These are phyloP conservation scores for Metschnikowia anglica DNA, from an alignment of 805 yeast species.

Conservation along the genomic window DNA sequence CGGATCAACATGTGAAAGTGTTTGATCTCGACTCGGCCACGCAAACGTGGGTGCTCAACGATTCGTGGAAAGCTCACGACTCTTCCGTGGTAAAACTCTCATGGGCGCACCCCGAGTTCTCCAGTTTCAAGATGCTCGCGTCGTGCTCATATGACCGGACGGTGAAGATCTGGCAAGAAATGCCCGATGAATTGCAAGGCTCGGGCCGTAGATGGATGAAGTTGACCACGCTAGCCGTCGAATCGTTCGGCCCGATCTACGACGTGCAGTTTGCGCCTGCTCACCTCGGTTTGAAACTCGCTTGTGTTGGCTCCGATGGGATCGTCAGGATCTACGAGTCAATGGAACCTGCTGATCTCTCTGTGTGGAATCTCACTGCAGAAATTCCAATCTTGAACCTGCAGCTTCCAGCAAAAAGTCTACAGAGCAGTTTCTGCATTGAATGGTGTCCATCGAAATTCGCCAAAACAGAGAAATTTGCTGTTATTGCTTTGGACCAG, in stretches of 20 bases:
- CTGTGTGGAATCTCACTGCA: constrained; percentile 74
- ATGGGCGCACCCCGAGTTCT: constrained; percentile 93
- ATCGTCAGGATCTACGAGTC: constrained; percentile 82
- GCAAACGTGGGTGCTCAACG: constrained; percentile 79
- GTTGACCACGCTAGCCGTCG: constrained; percentile 70
- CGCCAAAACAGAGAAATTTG: constrained; percentile 68
- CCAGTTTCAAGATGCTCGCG: constrained; percentile 73
- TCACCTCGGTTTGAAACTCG: constrained; percentile 76
- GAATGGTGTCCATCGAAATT: constrained; percentile 92
- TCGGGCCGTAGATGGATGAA: constrained; percentile 84
- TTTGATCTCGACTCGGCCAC: constrained; percentile 70
- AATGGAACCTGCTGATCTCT: constrained; percentile 82
- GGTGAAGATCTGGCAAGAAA: constrained; percentile 88
- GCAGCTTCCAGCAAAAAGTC: constrained; percentile 70
- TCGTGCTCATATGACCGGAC: constrained; percentile 90
- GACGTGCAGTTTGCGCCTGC: constrained; percentile 88
- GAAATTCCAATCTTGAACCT: constrained; percentile 65
- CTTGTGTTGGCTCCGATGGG: constrained; percentile 89
- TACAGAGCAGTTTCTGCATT: constrained; percentile 81
- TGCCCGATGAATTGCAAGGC: constrained; percentile 68
- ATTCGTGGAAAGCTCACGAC: constrained; percentile 95
- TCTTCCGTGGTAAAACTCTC: constrained; percentile 76
- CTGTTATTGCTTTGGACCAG: constrained; percentile 82
- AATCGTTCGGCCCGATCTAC: constrained; percentile 84
- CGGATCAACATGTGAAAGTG: constrained; percentile 90